Evolutionary conservation across 2,329 filamentous ascomycete species (phyloP), one percentile per base, ranked within the genome.

Genomic region (Penicillium palitans): DNA sequence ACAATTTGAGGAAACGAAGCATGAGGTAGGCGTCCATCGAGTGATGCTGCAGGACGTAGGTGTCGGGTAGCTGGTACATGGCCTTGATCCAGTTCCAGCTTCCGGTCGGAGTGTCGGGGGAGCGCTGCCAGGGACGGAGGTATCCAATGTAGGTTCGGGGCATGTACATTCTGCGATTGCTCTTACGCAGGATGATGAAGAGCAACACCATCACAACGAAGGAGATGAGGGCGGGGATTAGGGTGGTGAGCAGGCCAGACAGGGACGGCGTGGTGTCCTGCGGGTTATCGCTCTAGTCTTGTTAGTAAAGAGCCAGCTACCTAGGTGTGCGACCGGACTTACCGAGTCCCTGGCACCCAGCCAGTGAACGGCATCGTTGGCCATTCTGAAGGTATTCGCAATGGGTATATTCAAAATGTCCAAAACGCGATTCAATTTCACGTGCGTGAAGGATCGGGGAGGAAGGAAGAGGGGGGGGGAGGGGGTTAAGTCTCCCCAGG

Each of bases 11-110:
- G 70, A 93, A 96, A 37, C 93, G 91, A 29, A 98, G 81, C 73
- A 96, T 91, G 52, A 98, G 86, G 75, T 93, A 98, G 33, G 90
- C 90, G 73, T 99, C 93, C 62, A 99, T 84, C 0, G 92, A 96
- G 72, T 93, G 91, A 78, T 96, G 91, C 69, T 95, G 90, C 24
- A 98, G 84, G 27, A 93, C 86, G 70, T 90, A 91, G 41, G 87
- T 87, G 72, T 98, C 93, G 4, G 83, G 80, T 21, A 87, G 74
- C 66, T 83, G 83, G 78, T 85, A 88, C 76, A 91, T 90, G 13
- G 83, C 79, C 10, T 76, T 76, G 58, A 91, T 74, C 89, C 89
- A 92, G 66, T 88, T 84, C 67, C 90, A 78, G 46, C 86, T 72
- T 54, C 88, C 87, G 27, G 72, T 79, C 3, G 87, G 85, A 0